phyloP scores from a whole-genome alignment of 2,329 filamentous ascomycete genomes.

The Scorias spongiosa region DNA sequence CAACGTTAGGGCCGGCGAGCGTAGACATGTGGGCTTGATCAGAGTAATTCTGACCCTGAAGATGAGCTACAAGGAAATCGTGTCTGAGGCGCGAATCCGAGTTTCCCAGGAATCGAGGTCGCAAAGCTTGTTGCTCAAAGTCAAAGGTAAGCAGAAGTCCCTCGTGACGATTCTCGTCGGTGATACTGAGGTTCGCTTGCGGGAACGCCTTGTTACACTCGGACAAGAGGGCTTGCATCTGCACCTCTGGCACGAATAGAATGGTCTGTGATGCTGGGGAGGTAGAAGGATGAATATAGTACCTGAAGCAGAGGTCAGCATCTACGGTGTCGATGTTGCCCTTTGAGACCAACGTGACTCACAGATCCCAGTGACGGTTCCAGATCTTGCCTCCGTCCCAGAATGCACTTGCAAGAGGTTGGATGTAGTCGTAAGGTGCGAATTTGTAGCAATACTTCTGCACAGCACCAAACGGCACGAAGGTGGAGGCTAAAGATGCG shows the following conservation, averaged over 20 bases:
- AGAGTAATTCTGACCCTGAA: constrained; percentile 17
- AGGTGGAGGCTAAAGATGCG: constrained; percentile 18
- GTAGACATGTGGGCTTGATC: background rate
- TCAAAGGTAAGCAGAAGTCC: constrained; percentile 49
- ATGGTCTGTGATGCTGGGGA: constrained; percentile 33
- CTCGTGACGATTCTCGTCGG: constrained; percentile 32
- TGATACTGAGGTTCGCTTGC: constrained; percentile 41
- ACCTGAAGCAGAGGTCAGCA: constrained; percentile 8
- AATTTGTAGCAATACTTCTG: constrained; percentile 44
- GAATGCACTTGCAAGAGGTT: constrained; percentile 38
- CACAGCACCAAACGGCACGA: constrained; percentile 32
- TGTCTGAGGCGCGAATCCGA: constrained; percentile 26
- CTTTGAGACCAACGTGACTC: constrained; percentile 24
- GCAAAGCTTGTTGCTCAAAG: constrained; percentile 47
- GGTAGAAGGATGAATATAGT: constrained; percentile 13
- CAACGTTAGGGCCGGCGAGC: constrained; percentile 7
- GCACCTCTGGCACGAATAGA: constrained; percentile 50
- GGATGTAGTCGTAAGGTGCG: constrained; percentile 31
- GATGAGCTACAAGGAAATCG: constrained; percentile 14
- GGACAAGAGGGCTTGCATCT: constrained; percentile 50
- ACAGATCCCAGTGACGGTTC: constrained; percentile 60
- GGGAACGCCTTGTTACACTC: constrained; percentile 46
- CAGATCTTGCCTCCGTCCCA: constrained; percentile 46
- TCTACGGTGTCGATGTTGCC: background rate
- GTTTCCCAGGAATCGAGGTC: constrained; percentile 52